Evolutionary conservation across 2,329 filamentous ascomycete species (phyloP).

Genomic region (Eutypella sp.): DNA sequence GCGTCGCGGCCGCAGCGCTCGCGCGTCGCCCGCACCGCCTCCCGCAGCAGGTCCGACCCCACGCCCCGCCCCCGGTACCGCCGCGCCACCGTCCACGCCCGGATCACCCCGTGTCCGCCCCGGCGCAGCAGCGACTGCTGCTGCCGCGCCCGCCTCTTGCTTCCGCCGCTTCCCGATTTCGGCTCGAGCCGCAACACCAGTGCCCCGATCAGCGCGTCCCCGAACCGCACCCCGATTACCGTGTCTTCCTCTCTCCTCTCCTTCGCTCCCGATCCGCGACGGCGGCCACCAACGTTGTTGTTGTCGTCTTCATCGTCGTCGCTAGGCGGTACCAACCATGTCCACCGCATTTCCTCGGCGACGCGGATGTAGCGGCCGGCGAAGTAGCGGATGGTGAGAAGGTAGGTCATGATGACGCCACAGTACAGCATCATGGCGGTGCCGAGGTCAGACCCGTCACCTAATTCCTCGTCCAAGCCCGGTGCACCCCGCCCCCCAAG

Average conservation of each 20-base stretch:
- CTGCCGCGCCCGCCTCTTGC: conserved; percentile 21
- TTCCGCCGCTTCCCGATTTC: conserved; percentile 9
- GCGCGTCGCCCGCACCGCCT: conserved; percentile 63
- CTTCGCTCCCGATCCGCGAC: conserved; percentile 2
- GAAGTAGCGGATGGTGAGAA: conserved; percentile 56
- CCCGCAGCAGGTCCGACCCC: conserved; percentile 66
- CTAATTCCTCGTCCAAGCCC: no score
- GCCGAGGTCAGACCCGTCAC: no score
- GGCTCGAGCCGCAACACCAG: conserved; percentile 63
- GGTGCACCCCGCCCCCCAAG: no score
- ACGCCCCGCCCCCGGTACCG: conserved; percentile 67
- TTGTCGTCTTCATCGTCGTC: no score
- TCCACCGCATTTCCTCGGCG: conserved; percentile 57
- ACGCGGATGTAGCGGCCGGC: conserved; percentile 57
- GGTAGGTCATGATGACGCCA: conserved; percentile 57
- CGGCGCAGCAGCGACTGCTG: conserved; percentile 34
- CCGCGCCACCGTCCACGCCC: conserved; percentile 75
- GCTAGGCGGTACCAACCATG: conserved; percentile 62
- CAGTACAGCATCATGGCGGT: conserved; percentile 53
- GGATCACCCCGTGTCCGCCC: conserved; percentile 65
- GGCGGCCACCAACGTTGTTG: no score
- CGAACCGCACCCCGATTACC: conserved; percentile 62
- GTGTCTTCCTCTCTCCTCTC: conserved; percentile 45
- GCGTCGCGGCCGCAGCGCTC: conserved; percentile 64
- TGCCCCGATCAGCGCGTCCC: conserved; percentile 64